Evolutionary conservation across 257 asterid species (phyloP).

Genomic region (Scutellaria barbata): DNA sequence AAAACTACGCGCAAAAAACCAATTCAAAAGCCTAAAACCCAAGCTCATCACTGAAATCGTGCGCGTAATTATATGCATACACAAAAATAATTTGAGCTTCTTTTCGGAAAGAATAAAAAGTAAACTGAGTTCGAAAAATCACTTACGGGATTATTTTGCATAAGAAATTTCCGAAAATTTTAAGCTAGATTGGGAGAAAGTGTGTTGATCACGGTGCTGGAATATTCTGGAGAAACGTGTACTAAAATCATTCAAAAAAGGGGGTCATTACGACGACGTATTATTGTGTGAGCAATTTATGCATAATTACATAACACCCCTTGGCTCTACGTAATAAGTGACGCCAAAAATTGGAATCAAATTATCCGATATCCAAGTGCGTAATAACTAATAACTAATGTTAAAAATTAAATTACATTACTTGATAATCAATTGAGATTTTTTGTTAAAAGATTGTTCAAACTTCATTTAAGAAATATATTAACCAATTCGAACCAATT

Average conservation of each 20-base stretch:
- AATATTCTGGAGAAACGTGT: slow-evolving; percentile 6
- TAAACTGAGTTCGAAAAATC: neutral
- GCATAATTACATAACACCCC: slow-evolving; percentile 2
- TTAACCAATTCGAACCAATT: too few species aligned
- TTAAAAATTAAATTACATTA: too few species aligned
- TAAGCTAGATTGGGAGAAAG: neutral
- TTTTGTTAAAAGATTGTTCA: too few species aligned
- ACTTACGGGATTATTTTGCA: slow-evolving; percentile 25
- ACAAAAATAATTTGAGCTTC: neutral
- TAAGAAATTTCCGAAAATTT: neutral
- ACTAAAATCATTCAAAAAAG: neutral
- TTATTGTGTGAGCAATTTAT: neutral
- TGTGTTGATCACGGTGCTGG: neutral
- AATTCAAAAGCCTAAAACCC: slow-evolving; percentile 29
- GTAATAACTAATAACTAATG: too few species aligned
- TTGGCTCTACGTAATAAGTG: too few species aligned
- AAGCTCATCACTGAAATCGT: neutral
- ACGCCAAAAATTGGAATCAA: too few species aligned
- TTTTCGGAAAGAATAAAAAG: too few species aligned
- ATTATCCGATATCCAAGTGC: too few species aligned
- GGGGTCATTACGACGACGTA: slow-evolving; percentile 21
- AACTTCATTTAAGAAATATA: too few species aligned
- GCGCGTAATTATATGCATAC: neutral
- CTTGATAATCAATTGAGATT: too few species aligned
- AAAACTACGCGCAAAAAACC: neutral